Base-by-base conservation (phyloP, 805 yeast species). In the Myxozyma sirexii region DNA sequence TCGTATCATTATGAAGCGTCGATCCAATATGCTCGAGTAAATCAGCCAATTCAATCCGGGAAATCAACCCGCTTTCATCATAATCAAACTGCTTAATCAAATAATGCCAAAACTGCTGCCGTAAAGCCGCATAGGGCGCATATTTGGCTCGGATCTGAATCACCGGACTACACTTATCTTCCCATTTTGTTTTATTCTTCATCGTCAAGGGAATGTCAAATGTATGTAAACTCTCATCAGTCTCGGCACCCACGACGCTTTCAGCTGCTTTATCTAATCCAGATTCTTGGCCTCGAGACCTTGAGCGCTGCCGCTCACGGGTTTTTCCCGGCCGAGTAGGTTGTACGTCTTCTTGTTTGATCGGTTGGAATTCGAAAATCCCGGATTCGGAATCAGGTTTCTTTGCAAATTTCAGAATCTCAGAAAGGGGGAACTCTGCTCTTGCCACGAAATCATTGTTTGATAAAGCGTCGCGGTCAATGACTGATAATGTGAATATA, bases 401-500 rank as follows among this genome's bases (percentile, higher is more conserved):
- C 1, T 77, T 76, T 1, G 72, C 71, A 0, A 46, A 35, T 12
- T 63, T 61, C 61, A 79, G 54, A 17, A 87, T 69, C 15, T 84
- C 84, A 6, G 72, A 64, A 48, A 90, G 75, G 0, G 87, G 81
- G 19, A 90, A 70, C 3, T 82, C 75, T 4, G 84, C 83, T 23
- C 77, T 77, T 6, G 96, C 97, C 12, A 94, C 90, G 45, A 84
- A 81, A 68, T 93, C 97, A 72, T 94, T 90, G 64, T 81, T 85
- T 0, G 97, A 85, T 60, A 92, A 80, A 35, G 84, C 81, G 71
- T 93, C 99, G 65, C 87, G 88, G 71, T 93, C 99, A 70, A 90
- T 76, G 2, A 94, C 85, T 27, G 86, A 80, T 69, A 93, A 85
- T 54, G 82, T 81, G 50, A 94, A 75, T 53, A 86, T 82, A 70